phyloP scores from a whole-genome alignment of 73 alveolate species.

The Tetrahymena borealis region DNA sequence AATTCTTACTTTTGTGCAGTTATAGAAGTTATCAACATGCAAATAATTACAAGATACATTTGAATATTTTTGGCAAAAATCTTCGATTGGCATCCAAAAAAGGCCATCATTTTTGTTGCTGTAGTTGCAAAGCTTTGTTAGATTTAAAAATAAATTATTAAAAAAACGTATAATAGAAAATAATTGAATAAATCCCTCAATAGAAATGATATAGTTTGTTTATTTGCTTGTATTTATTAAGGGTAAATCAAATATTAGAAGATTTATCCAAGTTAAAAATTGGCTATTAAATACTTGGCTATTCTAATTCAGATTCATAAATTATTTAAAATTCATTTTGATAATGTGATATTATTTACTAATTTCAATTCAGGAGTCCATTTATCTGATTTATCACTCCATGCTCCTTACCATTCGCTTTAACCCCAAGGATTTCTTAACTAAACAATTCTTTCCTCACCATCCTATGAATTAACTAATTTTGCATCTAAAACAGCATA shows the following conservation, averaged over 20 bases:
- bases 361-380: constrained; percentile 72
- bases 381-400: constrained; percentile 64
- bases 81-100: constrained; percentile 61
- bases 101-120: constrained; percentile 63
- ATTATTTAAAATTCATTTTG: no score
- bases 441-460: constrained; percentile 55
- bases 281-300: no score
- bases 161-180: no score
- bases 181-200: no score
- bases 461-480: constrained; percentile 47
- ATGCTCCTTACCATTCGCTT: constrained; percentile 85
- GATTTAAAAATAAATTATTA: no score
- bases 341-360: constrained; percentile 48
- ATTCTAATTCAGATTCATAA: no score
- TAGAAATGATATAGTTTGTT: no score
- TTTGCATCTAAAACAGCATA: constrained; percentile 67
- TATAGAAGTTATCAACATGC: constrained; percentile 33
- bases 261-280: no score
- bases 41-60: constrained; percentile 40
- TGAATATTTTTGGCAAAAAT: constrained; percentile 70
- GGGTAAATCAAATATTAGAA: no score
- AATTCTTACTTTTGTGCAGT: constrained; percentile 75
- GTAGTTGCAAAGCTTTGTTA: constrained; percentile 17
- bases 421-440: constrained; percentile 93
- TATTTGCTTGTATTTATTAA: no score